These are phyloP conservation scores for Sclerotinia subarctica DNA, from an alignment of 2,329 filamentous ascomycete species.

Conservation along the genomic window DNA sequence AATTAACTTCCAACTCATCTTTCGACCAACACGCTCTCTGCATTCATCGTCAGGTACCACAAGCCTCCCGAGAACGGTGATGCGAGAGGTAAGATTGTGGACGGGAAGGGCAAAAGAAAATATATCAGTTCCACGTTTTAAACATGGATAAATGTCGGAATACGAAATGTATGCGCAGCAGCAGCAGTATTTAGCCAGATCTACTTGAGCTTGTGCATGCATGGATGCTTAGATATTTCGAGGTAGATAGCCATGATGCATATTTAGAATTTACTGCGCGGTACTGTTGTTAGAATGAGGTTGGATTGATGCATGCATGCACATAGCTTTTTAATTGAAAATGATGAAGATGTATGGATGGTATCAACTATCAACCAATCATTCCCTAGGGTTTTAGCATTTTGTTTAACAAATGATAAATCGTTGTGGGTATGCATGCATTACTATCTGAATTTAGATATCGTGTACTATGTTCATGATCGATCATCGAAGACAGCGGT, in stretches of 20 bases:
- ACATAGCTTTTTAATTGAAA: conserved; percentile 7
- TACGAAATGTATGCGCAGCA: conserved; percentile 7
- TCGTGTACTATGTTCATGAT: conserved; percentile 1
- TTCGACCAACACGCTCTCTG: neutral
- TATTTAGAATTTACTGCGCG: conserved; percentile 7
- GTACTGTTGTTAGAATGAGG: neutral
- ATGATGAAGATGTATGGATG: neutral
- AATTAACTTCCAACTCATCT: neutral
- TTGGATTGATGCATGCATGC: conserved; percentile 12
- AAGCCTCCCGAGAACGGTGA: conserved; percentile 6
- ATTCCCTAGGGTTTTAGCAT: neutral
- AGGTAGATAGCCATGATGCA: conserved; percentile 6
- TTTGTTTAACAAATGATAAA: neutral
- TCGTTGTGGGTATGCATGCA: conserved; percentile 13
- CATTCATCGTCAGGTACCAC: conserved; percentile 7
- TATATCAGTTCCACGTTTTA: conserved; percentile 11
- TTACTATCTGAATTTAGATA: conserved; percentile 12
- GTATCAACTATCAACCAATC: neutral
- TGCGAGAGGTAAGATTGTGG: neutral
- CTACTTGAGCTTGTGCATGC: neutral
- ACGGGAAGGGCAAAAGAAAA: conserved; percentile 9
- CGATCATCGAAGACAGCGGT: neutral
- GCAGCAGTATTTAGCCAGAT: conserved; percentile 8
- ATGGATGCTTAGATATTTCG: neutral
- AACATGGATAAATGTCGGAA: conserved; percentile 3